A percentile compares a stretch with the other conserved stretches of the same genome.
Evolutionary conservation across 129 eudicot genomes (phyloP).

Genomic region (Oenanthe sinensis): DNA sequence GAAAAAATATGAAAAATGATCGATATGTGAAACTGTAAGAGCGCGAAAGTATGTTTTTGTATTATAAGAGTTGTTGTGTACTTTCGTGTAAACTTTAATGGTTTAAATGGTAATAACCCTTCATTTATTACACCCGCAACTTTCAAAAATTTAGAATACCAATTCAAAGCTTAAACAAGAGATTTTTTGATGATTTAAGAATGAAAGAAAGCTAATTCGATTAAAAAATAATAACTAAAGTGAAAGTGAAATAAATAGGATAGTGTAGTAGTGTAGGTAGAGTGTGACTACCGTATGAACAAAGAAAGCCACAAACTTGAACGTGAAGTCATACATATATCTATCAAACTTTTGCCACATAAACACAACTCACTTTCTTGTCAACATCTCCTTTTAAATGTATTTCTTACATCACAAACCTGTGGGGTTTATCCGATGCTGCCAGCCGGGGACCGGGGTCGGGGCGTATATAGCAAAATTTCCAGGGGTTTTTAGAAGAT

Average conservation of each 20-base stretch:
- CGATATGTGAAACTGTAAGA: too few relatives aligned
- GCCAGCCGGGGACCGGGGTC: too few relatives aligned
- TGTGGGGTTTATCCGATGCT: background rate
- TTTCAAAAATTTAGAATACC: too few relatives aligned
- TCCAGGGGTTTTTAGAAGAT: too few relatives aligned
- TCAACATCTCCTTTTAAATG: background rate
- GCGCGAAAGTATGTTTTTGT: too few relatives aligned
- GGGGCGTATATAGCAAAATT: too few relatives aligned
- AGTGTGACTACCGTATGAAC: background rate
- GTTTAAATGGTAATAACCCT: too few relatives aligned
- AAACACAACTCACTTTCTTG: background rate
- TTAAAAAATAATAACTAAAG: background rate
- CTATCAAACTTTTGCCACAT: slow-evolving; percentile 1
- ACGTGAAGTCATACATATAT: background rate
- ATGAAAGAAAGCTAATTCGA: background rate
- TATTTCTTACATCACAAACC: background rate
- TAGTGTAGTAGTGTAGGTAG: background rate
- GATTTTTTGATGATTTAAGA: background rate
- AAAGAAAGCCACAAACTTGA: background rate
- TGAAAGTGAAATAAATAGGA: background rate
- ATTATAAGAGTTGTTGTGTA: too few relatives aligned
- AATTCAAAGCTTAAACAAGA: background rate
- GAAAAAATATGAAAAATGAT: too few relatives aligned
- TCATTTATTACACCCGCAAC: too few relatives aligned
- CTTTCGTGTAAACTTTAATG: too few relatives aligned